phyloP scores from a whole-genome alignment of 2,329 filamentous ascomycete species.

The Neopestalotiopsis rosae region DNA sequence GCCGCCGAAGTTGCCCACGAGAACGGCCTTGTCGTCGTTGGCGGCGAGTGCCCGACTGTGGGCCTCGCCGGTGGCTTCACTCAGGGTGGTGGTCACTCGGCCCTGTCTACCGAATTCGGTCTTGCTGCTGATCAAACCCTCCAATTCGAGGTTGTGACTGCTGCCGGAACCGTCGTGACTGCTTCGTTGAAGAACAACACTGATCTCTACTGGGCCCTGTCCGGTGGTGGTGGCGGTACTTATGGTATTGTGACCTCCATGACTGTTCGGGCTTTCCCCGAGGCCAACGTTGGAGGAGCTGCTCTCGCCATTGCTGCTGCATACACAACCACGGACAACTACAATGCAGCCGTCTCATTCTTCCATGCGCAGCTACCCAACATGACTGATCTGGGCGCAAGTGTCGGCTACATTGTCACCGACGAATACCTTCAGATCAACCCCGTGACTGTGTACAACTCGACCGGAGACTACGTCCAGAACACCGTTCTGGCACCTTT shows the following conservation, averaged over 20 bases:
- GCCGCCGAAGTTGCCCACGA: conserved; percentile 12
- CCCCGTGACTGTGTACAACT: conserved; percentile 35
- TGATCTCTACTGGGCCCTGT: conserved; percentile 68
- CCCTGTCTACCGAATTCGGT: conserved; percentile 57
- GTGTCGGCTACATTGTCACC: conserved; percentile 29
- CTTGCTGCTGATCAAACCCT: conserved; percentile 64
- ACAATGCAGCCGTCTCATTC: conserved; percentile 27
- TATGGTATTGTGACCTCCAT: conserved; percentile 62
- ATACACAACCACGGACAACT: conserved; percentile 26
- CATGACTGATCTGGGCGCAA: conserved; percentile 32
- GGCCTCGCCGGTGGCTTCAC: conserved; percentile 24
- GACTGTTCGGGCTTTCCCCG: conserved; percentile 55
- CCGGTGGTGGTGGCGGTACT: conserved; percentile 63
- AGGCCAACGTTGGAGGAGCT: conserved; percentile 45
- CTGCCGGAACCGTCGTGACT: conserved; percentile 49
- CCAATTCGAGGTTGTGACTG: conserved; percentile 59
- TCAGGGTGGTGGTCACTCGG: conserved; percentile 60
- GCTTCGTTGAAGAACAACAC: conserved; percentile 52
- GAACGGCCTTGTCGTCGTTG: conserved; percentile 15
- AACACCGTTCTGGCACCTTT: conserved; percentile 34
- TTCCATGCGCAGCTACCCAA: conserved; percentile 31
- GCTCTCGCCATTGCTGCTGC: conserved; percentile 26
- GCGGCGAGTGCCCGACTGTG: conserved; percentile 24
- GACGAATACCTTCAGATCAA: conserved; percentile 27
- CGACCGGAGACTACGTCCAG: conserved; percentile 30